A percentile compares a stretch with the other conserved stretches of the same genome.
Conservation (phyloP, 257 asterid species). For the Fraxinus pennsylvanica region DNA sequence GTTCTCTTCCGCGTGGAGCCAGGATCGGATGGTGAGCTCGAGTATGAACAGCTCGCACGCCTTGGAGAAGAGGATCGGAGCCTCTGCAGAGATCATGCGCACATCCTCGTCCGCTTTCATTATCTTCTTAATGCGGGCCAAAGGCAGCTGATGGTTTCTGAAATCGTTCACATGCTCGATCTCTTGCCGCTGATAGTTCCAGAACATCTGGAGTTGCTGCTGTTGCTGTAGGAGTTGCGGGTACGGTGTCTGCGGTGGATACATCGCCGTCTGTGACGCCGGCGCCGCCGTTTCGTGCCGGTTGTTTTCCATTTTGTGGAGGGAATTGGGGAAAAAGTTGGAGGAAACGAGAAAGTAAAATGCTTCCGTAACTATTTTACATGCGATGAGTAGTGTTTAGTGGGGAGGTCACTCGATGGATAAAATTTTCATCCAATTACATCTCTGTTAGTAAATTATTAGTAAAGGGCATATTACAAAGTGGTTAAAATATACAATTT, state of each 20-base stretch:
- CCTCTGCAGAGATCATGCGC: constrained; percentile 46
- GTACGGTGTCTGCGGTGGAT: constrained; percentile 23
- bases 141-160: constrained; percentile 38
- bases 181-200: constrained; percentile 37
- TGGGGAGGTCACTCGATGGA: too few species aligned
- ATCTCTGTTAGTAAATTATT: too few species aligned
- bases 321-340: background rate
- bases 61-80: constrained; percentile 42
- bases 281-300: constrained; percentile 24
- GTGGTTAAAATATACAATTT: too few species aligned
- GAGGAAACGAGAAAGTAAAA: background rate
- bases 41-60: constrained; percentile 48
- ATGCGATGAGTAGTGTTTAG: too few species aligned
- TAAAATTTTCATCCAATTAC: too few species aligned
- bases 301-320: constrained; percentile 31
- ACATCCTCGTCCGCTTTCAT: constrained; percentile 53
- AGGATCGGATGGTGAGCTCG: constrained; percentile 39
- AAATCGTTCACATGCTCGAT: constrained; percentile 37
- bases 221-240: constrained; percentile 33
- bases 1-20: constrained; percentile 49
- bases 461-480: too few species aligned
- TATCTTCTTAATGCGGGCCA: constrained; percentile 43
- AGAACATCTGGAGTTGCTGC: constrained; percentile 35
- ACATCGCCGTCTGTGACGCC: constrained; percentile 21
- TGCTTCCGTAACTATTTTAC: too few species aligned